Evolutionary conservation across 2,329 filamentous ascomycete genomes (phyloP).

Genomic region (Tricladium varicosporioides): DNA sequence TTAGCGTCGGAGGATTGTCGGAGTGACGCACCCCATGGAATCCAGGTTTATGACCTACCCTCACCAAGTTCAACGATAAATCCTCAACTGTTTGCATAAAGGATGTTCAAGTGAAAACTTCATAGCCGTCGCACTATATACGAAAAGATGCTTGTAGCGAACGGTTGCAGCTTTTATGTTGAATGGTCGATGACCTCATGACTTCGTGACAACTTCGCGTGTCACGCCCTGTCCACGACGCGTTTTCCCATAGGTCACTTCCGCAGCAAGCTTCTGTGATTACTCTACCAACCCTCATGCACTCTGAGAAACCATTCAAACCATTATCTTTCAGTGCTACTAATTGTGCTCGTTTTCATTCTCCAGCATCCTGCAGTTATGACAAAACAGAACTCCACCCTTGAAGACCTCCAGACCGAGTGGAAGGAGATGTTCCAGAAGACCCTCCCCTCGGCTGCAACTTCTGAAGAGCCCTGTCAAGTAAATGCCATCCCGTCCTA

Average conservation of each 20-base stretch:
- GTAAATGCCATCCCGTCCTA: conserved; percentile 5
- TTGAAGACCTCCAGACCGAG: conserved; percentile 18
- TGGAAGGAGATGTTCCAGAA: conserved; percentile 28
- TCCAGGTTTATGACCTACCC: not conserved
- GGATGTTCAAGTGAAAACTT: not conserved
- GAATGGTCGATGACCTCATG: conserved; percentile 15
- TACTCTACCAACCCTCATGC: no score
- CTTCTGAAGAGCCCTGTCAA: conserved; percentile 18
- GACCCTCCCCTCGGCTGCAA: conserved; percentile 24
- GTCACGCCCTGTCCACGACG: conserved; percentile 11
- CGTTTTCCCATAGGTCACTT: conserved; percentile 2
- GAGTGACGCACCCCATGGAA: not conserved
- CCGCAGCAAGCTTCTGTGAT: not conserved
- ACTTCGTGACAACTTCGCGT: conserved; percentile 15
- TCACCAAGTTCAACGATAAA: no score
- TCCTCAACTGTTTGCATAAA: not conserved
- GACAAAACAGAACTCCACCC: not conserved
- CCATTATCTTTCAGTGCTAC: no score
- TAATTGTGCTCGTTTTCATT: not conserved
- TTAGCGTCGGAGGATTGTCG: not conserved
- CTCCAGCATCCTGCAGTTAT: not conserved
- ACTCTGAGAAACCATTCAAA: no score
- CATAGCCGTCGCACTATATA: not conserved
- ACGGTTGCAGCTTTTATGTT: no score
- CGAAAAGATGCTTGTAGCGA: not conserved